These are phyloP conservation scores for Phaeosphaeriaceae sp. DNA, from an alignment of 2,329 filamentous ascomycete genomes.

Conservation along the genomic window DNA sequence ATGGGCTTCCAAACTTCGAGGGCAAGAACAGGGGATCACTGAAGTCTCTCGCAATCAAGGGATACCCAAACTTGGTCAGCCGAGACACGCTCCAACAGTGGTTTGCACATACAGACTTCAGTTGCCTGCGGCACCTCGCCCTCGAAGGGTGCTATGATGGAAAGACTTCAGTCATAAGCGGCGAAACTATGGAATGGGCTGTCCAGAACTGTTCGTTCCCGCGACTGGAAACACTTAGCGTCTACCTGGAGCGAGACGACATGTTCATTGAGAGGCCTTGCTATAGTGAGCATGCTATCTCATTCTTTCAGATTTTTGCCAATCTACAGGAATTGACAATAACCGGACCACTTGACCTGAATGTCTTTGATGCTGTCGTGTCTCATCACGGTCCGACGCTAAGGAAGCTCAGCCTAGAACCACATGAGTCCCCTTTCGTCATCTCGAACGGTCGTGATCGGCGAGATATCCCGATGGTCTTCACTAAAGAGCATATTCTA, in stretches of 20 bases:
- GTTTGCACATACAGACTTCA: constrained; percentile 26
- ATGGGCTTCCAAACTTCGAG: constrained; percentile 25
- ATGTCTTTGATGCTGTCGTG: constrained; percentile 18
- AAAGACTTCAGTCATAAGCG: constrained; percentile 12
- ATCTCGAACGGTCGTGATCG: constrained; percentile 8
- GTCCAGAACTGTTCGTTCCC: constrained; percentile 16
- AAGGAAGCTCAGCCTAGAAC: constrained; percentile 17
- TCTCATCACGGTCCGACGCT: constrained; percentile 18
- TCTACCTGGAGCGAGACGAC: constrained; percentile 22
- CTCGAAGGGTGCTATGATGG: constrained; percentile 11
- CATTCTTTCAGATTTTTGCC: constrained; percentile 24
- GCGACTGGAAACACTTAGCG: constrained; percentile 14
- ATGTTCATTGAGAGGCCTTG: constrained; percentile 16
- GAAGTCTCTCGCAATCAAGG: constrained; percentile 10
- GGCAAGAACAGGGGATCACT: constrained; percentile 15
- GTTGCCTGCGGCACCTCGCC: constrained; percentile 21
- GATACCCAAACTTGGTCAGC: constrained; percentile 1
- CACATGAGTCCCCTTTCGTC: constrained; percentile 7
- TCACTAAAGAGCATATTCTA: constrained; percentile 18
- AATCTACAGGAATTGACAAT: constrained; percentile 22
- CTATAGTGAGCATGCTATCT: constrained; percentile 25
- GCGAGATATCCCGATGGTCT: constrained; percentile 22
- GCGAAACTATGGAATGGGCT: constrained; percentile 27
- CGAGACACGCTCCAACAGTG: constrained; percentile 15
- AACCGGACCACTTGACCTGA: constrained; percentile 18